These are phyloP conservation scores for Didymosphaeria variabile DNA, from an alignment of 2,329 filamentous ascomycete species.

Conservation along the genomic window DNA sequence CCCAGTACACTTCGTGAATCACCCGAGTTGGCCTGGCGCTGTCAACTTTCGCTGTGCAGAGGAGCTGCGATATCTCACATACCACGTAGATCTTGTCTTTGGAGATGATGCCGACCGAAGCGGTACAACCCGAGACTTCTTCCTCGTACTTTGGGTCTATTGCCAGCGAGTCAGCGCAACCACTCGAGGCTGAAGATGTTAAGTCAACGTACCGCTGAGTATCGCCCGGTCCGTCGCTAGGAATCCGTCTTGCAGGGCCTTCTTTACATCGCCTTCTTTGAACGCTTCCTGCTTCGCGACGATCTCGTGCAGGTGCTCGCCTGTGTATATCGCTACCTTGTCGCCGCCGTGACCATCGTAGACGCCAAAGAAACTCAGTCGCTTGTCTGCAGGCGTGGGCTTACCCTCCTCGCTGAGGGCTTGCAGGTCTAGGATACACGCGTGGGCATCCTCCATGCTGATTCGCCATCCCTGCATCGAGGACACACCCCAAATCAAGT, in stretches of 20 bases:
- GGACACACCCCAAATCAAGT: slow-evolving; percentile 91
- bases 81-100: slow-evolving; percentile 95
- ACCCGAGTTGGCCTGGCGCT: slow-evolving; percentile 85
- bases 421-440: slow-evolving; percentile 86
- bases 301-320: slow-evolving; percentile 92
- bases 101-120: slow-evolving; percentile 88
- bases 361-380: slow-evolving; percentile 95
- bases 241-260: slow-evolving; percentile 97
- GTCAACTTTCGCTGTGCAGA: slow-evolving; percentile 26
- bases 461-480: slow-evolving; percentile 99
- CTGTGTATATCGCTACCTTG: slow-evolving; percentile 92
- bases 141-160: slow-evolving; percentile 96
- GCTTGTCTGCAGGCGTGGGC: slow-evolving; percentile 71
- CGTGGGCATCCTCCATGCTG: slow-evolving; percentile 98
- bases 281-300: slow-evolving; percentile 95
- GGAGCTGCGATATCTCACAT: slow-evolving; percentile 57
- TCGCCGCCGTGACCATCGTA: slow-evolving; percentile 98
- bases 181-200: slow-evolving; percentile 15
- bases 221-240: slow-evolving; percentile 95
- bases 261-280: slow-evolving; percentile 88
- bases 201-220: slow-evolving; percentile 76
- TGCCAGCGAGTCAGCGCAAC: slow-evolving; percentile 38
- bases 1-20: slow-evolving; percentile 95
- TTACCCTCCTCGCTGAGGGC: slow-evolving; percentile 63
- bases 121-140: slow-evolving; percentile 97